phyloP scores from a whole-genome alignment of 2,329 filamentous ascomycete genomes.

The Botryosphaeria agaves region DNA sequence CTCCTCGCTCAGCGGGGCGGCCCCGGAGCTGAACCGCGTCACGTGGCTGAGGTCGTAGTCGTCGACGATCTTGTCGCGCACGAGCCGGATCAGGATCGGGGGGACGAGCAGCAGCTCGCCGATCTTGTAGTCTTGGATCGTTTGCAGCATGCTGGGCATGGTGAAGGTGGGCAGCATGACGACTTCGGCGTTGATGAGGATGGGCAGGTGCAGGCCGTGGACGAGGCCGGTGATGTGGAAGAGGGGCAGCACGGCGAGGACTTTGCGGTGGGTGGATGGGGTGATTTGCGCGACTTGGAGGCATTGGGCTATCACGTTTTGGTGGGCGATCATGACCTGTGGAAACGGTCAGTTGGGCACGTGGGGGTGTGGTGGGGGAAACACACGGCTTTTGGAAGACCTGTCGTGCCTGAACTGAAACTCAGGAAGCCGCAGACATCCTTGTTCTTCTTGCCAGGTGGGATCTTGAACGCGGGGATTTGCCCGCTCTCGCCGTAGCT shows the following conservation, averaged over 20 bases:
- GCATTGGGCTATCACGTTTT: slow-evolving; percentile 41
- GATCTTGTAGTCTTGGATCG: slow-evolving; percentile 35
- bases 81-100: slow-evolving; percentile 42
- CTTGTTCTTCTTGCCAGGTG: slow-evolving; percentile 35
- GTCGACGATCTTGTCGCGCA: slow-evolving; percentile 35
- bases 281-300: slow-evolving; percentile 40
- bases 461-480: slow-evolving; percentile 30
- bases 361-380: neutral
- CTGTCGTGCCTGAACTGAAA: slow-evolving; percentile 33
- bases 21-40: slow-evolving; percentile 39
- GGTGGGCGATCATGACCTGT: slow-evolving; percentile 34
- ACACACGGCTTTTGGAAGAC: slow-evolving; percentile 28
- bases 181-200: slow-evolving; percentile 47
- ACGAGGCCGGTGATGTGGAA: slow-evolving; percentile 49
- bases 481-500: slow-evolving; percentile 26
- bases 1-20: slow-evolving; percentile 39
- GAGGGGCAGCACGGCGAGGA: slow-evolving; percentile 41
- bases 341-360: neutral
- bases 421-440: slow-evolving; percentile 37
- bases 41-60: slow-evolving; percentile 40
- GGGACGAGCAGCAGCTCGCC: slow-evolving; percentile 40
- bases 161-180: slow-evolving; percentile 47
- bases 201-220: slow-evolving; percentile 43
- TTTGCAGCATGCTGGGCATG: slow-evolving; percentile 39
- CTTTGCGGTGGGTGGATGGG: slow-evolving; percentile 27